phyloP scores from a whole-genome alignment of 2,329 filamentous ascomycete species.

The Didymella exigua region DNA sequence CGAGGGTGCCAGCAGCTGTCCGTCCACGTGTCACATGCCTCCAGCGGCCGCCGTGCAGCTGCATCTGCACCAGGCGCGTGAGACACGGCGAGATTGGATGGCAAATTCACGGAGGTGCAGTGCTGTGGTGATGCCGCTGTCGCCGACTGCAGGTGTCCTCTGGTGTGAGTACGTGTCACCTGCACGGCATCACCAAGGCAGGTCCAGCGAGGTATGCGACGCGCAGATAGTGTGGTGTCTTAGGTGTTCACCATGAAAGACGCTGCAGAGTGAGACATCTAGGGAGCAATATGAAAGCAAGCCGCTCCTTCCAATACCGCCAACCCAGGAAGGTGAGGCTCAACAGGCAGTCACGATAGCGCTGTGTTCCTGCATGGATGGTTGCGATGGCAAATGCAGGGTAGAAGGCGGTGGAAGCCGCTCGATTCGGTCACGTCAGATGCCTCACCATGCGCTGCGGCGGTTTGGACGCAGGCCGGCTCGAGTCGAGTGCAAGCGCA shows the following conservation, averaged over 20 bases:
- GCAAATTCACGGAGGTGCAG: conserved; percentile 8
- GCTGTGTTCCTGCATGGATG: conserved; percentile 16
- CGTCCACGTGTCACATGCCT: conserved; percentile 30
- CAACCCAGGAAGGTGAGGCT: conserved; percentile 1
- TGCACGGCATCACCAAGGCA: conserved; percentile 22
- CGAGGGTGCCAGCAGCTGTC: conserved; percentile 11
- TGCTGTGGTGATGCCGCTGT: conserved; percentile 8
- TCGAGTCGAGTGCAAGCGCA: conserved; percentile 15
- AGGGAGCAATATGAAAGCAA: neutral
- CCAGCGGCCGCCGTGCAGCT: conserved; percentile 16
- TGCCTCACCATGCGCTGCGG: conserved; percentile 13
- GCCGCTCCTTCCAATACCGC: neutral
- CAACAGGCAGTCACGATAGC: conserved; percentile 1
- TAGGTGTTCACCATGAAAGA: conserved; percentile 8
- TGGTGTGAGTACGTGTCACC: conserved; percentile 32
- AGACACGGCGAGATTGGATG: conserved; percentile 14
- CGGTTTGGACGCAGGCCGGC: conserved; percentile 10
- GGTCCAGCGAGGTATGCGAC: conserved; percentile 23
- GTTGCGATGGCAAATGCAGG: conserved; percentile 9
- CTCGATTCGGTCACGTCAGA: conserved; percentile 9
- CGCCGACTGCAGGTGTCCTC: conserved; percentile 22
- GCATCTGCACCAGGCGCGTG: conserved; percentile 8
- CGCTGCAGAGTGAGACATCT: neutral
- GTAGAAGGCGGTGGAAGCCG: conserved; percentile 16
- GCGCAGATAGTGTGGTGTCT: conserved; percentile 10